Percentiles rank a stretch among this genome's conserved stretches.
Evolutionary conservation across 768 basidiomycete genomes (phyloP).

Genomic region (Boletus fagicola): DNA sequence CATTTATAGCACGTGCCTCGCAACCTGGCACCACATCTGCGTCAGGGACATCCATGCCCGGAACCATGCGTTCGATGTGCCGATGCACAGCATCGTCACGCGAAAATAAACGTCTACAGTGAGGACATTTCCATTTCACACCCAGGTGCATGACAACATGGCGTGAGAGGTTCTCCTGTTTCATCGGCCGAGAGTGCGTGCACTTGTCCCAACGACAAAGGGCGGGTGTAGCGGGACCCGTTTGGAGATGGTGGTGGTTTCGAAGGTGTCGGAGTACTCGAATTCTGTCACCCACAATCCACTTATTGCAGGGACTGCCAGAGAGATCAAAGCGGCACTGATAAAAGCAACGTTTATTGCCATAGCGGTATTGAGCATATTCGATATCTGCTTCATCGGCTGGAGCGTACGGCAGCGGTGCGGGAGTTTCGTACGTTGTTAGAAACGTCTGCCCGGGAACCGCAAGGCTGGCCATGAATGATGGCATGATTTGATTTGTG

Average conservation of each 20-base stretch:
- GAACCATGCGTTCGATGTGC: conserved; percentile 30
- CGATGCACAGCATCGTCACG: conserved; percentile 34
- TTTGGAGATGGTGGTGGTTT: conserved; percentile 21
- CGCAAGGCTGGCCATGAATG: background rate
- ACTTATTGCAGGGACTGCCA: conserved; percentile 26
- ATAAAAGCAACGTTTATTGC: conserved; percentile 19
- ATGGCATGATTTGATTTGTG: conserved; percentile 2
- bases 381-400: conserved; percentile 25
- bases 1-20: conserved; percentile 13
- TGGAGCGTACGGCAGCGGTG: background rate
- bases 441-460: background rate
- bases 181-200: conserved; percentile 24
- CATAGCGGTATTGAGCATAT: conserved; percentile 21
- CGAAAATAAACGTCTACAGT: conserved; percentile 27
- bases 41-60: conserved; percentile 22
- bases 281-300: conserved; percentile 27
- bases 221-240: conserved; percentile 11
- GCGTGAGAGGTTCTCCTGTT: conserved; percentile 33
- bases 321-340: conserved; percentile 26
- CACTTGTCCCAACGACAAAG: conserved; percentile 28
- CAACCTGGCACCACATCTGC: conserved; percentile 24
- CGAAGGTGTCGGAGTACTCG: conserved; percentile 31
- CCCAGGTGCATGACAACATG: conserved; percentile 31
- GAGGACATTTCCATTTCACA: conserved; percentile 31
- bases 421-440: background rate